These are phyloP conservation scores for Didymellaceae sp. DNA, from an alignment of 2,329 filamentous ascomycete genomes.

Conservation along the genomic window DNA sequence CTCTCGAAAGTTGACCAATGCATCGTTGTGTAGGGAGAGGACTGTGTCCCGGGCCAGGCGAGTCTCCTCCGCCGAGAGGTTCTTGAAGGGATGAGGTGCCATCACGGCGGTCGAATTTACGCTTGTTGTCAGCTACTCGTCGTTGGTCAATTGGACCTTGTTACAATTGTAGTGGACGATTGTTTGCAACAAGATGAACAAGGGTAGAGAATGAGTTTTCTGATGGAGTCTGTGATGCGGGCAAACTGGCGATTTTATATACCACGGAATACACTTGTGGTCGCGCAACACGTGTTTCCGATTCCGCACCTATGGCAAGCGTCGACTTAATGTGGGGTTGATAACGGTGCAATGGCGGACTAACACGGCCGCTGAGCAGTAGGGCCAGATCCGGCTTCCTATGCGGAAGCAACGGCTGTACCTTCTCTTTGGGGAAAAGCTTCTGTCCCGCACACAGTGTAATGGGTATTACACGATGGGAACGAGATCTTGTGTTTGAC, in stretches of 20 bases:
- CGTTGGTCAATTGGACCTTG: background rate
- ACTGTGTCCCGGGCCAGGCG: slow-evolving; percentile 58
- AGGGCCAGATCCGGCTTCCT: background rate
- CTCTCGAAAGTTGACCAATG: slow-evolving; percentile 55
- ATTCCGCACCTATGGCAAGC: slow-evolving; percentile 13
- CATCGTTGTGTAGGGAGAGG: slow-evolving; percentile 48
- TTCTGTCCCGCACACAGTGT: background rate
- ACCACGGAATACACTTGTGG: background rate
- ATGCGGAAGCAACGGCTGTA: slow-evolving; percentile 12
- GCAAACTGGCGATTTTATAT: background rate
- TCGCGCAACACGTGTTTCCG: slow-evolving; percentile 7
- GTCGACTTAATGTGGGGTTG: slow-evolving; percentile 14
- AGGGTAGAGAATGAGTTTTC: background rate
- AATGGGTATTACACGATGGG: background rate
- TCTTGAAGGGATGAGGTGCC: slow-evolving; percentile 61
- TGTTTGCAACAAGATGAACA: background rate
- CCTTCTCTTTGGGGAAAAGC: slow-evolving; percentile 13
- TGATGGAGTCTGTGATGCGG: background rate
- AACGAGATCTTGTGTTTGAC: background rate
- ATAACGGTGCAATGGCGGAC: slow-evolving; percentile 10
- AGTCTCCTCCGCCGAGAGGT: slow-evolving; percentile 63
- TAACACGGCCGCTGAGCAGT: slow-evolving; percentile 1
- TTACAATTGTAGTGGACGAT: background rate
- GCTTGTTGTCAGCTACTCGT: background rate
- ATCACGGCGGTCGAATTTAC: slow-evolving; percentile 26